Evolutionary conservation across 495 filamentous ascomycete genomes (phyloP), one percentile per base, ranked within the genome.

Genomic region (Diplogelasinospora grovesii): DNA sequence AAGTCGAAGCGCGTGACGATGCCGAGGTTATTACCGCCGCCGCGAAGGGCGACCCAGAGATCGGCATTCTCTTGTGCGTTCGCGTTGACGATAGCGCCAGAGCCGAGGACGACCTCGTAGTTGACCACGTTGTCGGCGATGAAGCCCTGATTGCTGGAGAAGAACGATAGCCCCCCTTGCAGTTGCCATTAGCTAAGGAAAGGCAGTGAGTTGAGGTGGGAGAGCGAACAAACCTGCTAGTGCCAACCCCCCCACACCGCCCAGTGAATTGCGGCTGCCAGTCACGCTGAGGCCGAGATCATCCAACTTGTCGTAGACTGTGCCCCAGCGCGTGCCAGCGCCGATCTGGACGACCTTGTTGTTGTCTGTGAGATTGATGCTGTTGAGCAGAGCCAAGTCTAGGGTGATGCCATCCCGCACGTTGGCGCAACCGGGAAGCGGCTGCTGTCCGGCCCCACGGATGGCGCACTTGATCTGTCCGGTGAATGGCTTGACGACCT

Each of bases 11-110:
- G 62, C 19, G 77, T 79, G 6, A 78, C 70, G 36, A 83, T 61
- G n/a, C 74, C 75, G 24, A 80, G 71, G 57, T 78, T 79, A 56
- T 69, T 77, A 23, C 59, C 60, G 16, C 75, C 73, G 29, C 77
- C 77, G 36, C 73, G 72, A 15, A 81, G 60, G 4, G 74, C 68
- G 18, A 45, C 48, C 42, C 67, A 77, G 8, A 81, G 69, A 26
- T 69, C 61, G 0, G 49, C 20, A 38, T 72, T 29, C 20, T 18
- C 20, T 9, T 21, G 35, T 1, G 40, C 33, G 31, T 56, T 67
- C 14, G 56, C 68, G 3, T 55, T 54, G 19, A 63, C 49, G 31
- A 71, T 43, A 4, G 16, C 22, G 8, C 57, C 59, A 32, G 49
- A 32, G 15, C 62, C 55, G 1, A 67, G 61, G 8, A 74, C 65